A percentile compares a stretch with the other conserved stretches of the same genome.
phyloP scores from a whole-genome alignment of 805 yeast genomes.

The Millerozyma miso region DNA sequence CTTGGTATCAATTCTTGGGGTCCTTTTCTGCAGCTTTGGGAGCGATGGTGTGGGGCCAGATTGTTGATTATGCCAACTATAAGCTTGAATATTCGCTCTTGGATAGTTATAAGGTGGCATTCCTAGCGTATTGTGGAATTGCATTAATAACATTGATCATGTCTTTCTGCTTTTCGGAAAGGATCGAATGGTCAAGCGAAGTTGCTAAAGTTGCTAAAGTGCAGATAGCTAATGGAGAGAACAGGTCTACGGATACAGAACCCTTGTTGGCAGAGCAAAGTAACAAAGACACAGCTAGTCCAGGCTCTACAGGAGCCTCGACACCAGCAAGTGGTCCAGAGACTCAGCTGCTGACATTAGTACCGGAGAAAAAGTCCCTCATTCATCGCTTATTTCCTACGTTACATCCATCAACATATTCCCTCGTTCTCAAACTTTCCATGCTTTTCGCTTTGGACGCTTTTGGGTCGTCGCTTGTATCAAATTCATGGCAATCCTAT shows the following conservation, averaged over 20 bases:
- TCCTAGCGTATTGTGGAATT: conserved; percentile 20
- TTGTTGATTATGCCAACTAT: conserved; percentile 14
- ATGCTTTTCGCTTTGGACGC: conserved; percentile 40
- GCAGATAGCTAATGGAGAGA: background rate
- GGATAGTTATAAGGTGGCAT: conserved; percentile 27
- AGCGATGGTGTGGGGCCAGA: conserved; percentile 34
- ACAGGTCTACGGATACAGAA: background rate
- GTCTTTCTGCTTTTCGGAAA: conserved; percentile 12
- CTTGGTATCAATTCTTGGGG: conserved; percentile 54
- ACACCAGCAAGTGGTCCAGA: conserved; percentile 8
- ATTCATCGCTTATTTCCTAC: conserved; percentile 15
- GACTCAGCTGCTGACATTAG: background rate
- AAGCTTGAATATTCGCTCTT: conserved; percentile 14
- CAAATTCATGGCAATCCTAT: conserved; percentile 44
- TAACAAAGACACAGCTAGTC: background rate
- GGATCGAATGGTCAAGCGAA: conserved; percentile 14
- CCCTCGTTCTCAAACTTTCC: conserved; percentile 29
- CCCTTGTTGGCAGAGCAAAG: conserved; percentile 1
- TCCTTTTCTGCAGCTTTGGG: conserved; percentile 46
- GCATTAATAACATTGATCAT: conserved; percentile 15
- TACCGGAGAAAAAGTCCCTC: conserved; percentile 1
- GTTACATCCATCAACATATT: conserved; percentile 13
- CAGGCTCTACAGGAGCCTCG: background rate
- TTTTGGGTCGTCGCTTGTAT: conserved; percentile 40
- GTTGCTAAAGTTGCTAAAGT: background rate